Base-by-base conservation (phyloP, 148 eudicot species). In the Heliosperma pusillum region DNA sequence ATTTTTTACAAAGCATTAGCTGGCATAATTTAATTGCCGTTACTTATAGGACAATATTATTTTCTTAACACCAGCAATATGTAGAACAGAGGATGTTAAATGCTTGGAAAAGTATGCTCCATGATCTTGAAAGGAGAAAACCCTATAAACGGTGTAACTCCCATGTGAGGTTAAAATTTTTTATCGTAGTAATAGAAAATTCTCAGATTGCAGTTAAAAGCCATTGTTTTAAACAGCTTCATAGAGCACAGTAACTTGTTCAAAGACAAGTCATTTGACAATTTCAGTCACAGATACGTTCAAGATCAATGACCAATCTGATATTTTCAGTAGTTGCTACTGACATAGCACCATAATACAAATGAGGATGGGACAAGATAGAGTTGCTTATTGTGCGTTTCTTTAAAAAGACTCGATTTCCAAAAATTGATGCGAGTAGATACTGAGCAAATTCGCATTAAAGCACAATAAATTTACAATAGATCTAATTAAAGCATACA, bases 1-100 rank as follows among this genome's bases (percentile, higher is more conserved):
- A 26, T 17, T 30, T 64, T 73, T 56, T 27, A 66, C 67, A 17
- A 42, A 77, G 65, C 30, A 60, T 79, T 72, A 84, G 82, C 20
- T 10, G 65, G 7, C 42, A 16, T 70, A 2, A 6, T 7, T 70
- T 12, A 65, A 30, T n/a, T 11, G 20, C 53, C 24, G 0, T 11
- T 7, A 24, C 5, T 10, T 42, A 24, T 29, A 22, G 7, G 24
- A 22, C n/a, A 59, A 47, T 27, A 74, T 26, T 26, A 7, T 57
- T n/a, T 11, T 72, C 40, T 60, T 22, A 73, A 22, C 63, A 73
- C 29, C 75, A 58, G 33, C 75, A 56, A 21, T 3, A 40, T 2
- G 21, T 17, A 33, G 10, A 3, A 9, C 55, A 40, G 53, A 21
- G 25, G 16, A 30, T 66, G 53, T 40, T 11, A 70, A 25, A 55